Base-by-base conservation (phyloP, 2,329 filamentous ascomycete species). In the Phaeomoniella chlamydospora region DNA sequence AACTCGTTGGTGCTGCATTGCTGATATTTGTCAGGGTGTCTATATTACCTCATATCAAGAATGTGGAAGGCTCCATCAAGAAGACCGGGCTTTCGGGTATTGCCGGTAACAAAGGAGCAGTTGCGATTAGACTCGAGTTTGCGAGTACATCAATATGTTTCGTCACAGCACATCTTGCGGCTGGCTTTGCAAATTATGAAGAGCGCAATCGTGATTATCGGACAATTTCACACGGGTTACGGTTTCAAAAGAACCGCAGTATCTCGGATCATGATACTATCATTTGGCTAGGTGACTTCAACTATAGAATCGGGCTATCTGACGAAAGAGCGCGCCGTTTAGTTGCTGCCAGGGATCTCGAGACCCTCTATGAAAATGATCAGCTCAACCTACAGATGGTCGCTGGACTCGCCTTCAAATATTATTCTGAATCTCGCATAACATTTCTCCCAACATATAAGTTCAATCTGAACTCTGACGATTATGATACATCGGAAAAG, bases 231-330 rank as follows among this genome's bases (percentile, higher is more conserved):
- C 73, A 82, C 41, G 90, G 90, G 3, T 59, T 98, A 19, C 74
- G 83, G 29, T 98, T 98, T 52, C 88, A 94, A 56, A 74, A 85
- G 37, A 94, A 94, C 49, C 70, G 86, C 39, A 74, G 80, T 4
- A 96, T 98, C 42, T 84, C 90, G 48, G 81, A 96, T 53, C 90
- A 98, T 52, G 85, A 80, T 44, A 78, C 82, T 15, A 79, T 96
- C 22, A 79, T 94, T 36, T 98, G 90, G 88, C 70, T 94, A 30
- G 90, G 90, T 4, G 90, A 98, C 56, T 98, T 98, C 65, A 98
- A 98, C 53, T 98, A 98, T 57, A 80, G 90, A 13, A 93, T 98
- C 48, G 88, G 87, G 1, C 67, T 96, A 39, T 71, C 70, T 31
- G 76, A 84, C 44, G 85, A 94, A 29, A 77, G 70, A 40, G 83